Conservation (phyloP, 2,329 filamentous ascomycete genomes). For the Penicillium crustosum region DNA sequence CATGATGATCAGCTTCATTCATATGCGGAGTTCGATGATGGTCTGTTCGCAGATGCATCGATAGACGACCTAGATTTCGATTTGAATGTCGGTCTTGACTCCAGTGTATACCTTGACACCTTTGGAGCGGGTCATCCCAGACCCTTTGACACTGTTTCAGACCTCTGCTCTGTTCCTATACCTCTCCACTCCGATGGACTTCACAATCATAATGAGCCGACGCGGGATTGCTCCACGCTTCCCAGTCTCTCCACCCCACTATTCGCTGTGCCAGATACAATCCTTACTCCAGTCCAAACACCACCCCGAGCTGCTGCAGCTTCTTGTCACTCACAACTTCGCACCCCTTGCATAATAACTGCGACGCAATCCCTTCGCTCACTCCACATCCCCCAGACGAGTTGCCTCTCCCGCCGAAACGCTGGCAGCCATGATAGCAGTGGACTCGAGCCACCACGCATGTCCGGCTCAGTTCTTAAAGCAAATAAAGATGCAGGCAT, state of each 20-base stretch:
- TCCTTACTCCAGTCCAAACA: not conserved
- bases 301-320: not conserved
- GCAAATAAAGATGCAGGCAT: slow-evolving; percentile 8
- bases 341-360: slow-evolving; percentile 4
- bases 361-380: slow-evolving; percentile 9
- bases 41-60: not conserved
- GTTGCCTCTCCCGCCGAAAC: not conserved
- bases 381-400: slow-evolving; percentile 3
- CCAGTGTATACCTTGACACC: not conserved
- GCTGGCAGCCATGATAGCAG: not conserved
- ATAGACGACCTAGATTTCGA: not conserved
- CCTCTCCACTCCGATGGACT: not conserved
- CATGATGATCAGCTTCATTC: not conserved
- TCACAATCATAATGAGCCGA: not conserved
- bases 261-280: not conserved
- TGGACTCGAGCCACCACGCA: not conserved
- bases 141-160: not conserved
- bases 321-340: slow-evolving; percentile 1
- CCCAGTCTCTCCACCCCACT: not conserved
- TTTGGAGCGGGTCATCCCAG: not conserved
- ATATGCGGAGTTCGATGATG: not conserved
- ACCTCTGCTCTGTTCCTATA: not conserved
- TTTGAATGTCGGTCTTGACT: not conserved
- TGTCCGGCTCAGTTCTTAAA: slow-evolving; percentile 10
- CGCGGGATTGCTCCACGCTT: not conserved